Base-by-base conservation (phyloP, 2,329 filamentous ascomycete genomes). In the Diplodia mutila region DNA sequence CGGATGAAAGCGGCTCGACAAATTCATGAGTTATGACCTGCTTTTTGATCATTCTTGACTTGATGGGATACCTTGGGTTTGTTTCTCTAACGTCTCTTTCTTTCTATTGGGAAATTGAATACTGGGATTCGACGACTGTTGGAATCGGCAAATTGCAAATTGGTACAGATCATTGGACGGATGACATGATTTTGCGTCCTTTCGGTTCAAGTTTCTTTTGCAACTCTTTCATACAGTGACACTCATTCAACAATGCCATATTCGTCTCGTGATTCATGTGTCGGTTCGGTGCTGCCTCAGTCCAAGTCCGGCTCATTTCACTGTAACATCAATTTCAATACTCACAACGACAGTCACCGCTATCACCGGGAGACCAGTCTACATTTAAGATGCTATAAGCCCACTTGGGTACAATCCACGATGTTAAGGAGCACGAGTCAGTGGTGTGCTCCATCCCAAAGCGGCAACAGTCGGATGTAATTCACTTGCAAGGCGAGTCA, bases 31-130 rank as follows among this genome's bases (percentile, higher is more conserved):
- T 61, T 48, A 61, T 23, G 57, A 61, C 39, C 18, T 32, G 18
- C 27, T 61, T 61, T 61, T 48, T 61, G 16, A 61, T 32, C 18
- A 14, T 48, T 61, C 14, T 27, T 61, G 57, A 49, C 7, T 27
- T 61, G 57, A 61, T 49, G 39, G 52, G 39, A 61, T 61, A 61
- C 39, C 57, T 49, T 48, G 42, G 37, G 2, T n/a, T 59, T 32
- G 9, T 61, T 32, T 32, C 51, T 27, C 11, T 37, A 37, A 4
- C 4, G 16, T n/a, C 25, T 48, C 25, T 32, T 39, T 48, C 29
- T 25, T 39, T 48, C 29, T 25, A 29, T 23, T 21, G 16, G 6
- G 21, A 39, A 34, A 61, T 61, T 61, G 57, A 48, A 49, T 25
- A 18, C 4, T 14, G 4, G 23, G 25, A 11, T 12, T 14, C 8